Evolutionary conservation across 108 stramenopile species (phyloP), one percentile per base, ranked within the genome.

Genomic region (Skeletonema menzelii): DNA sequence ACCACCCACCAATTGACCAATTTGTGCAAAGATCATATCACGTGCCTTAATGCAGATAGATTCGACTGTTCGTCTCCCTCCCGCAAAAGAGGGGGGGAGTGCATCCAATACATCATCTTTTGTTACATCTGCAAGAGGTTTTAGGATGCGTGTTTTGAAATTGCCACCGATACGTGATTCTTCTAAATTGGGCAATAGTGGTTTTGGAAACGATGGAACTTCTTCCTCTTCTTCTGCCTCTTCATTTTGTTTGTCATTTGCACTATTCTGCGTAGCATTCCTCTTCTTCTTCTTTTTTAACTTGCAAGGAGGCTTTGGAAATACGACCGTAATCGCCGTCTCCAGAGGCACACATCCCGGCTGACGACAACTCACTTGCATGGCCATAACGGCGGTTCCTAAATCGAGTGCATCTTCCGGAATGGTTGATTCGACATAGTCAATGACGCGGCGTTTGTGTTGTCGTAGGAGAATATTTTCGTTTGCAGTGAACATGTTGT

Each of bases 301-400:
- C n/a, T 17, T 59, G 17, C 55, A 11, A 28, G 67, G 70, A 27
- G 75, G 68, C 35, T 70, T 83, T 4, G 94, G 92, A 86, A 95
- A 95, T 11, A 96, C 87, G 47, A 96, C 81, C 13, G 88, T 79
- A 62, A 96, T 87, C 26, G 83, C 88, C 1, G 95, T 96, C 70
- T 96, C 95, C 38, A 96, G 42, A 28, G 95, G 95, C 3, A 93
- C 95, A 72, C 95, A 96, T 37, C 92, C 91, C 4, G 90, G 91
- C 24, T 85, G 84, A 47, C 82, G 77, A 72, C 95, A 96, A 3
- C 86, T 74, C 10, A 92, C 90, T 82, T 96, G 87, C 95, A 96
- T 96, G 30, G 87, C 92, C 92, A 96, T 91, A 15, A 94, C 91
- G 2, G 77, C 69, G 24, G 89, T 90, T 2, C 94, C 94, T 57